A percentile compares a stretch with the other conserved stretches of the same genome.
Evolutionary conservation across 192 early-diverging fungal genomes (phyloP).

Genomic region (Spinellus fusiger): DNA sequence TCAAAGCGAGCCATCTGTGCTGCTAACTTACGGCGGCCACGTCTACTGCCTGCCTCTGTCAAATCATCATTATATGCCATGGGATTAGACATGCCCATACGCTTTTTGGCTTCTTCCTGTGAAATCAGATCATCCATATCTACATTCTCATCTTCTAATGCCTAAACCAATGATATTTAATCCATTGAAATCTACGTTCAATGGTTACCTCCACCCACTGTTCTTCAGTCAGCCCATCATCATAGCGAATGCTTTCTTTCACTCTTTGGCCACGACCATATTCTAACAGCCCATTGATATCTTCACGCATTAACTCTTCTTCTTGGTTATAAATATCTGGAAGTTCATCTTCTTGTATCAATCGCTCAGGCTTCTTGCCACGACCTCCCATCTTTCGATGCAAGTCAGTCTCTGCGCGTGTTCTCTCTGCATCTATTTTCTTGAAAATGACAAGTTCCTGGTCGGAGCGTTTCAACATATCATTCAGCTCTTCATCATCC

Average conservation of each 20-base stretch:
- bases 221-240: conserved; percentile 91
- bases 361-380: conserved; percentile 60
- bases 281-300: conserved; percentile 36
- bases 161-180: conserved; percentile 23
- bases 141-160: conserved; percentile 61
- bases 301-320: conserved; percentile 45
- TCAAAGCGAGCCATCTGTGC: background rate
- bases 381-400: conserved; percentile 50
- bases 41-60: background rate
- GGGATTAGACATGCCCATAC: conserved; percentile 3
- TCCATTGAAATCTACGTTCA: background rate
- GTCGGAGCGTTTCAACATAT: conserved; percentile 84
- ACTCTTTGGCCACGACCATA: conserved; percentile 70
- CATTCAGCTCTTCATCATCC: conserved; percentile 89
- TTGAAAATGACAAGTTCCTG: conserved; percentile 73
- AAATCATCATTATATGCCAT: conserved; percentile 4
- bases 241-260: conserved; percentile 75
- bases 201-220: conserved; percentile 67
- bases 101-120: conserved; percentile 30
- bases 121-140: conserved; percentile 54
- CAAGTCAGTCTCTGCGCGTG: conserved; percentile 37
- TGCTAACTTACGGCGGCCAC: background rate
- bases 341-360: conserved; percentile 86
- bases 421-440: conserved; percentile 72
- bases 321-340: conserved; percentile 68